Base-by-base conservation (phyloP, 1,139 yeast species). In the Zygosaccharomyces pseudobailii region DNA sequence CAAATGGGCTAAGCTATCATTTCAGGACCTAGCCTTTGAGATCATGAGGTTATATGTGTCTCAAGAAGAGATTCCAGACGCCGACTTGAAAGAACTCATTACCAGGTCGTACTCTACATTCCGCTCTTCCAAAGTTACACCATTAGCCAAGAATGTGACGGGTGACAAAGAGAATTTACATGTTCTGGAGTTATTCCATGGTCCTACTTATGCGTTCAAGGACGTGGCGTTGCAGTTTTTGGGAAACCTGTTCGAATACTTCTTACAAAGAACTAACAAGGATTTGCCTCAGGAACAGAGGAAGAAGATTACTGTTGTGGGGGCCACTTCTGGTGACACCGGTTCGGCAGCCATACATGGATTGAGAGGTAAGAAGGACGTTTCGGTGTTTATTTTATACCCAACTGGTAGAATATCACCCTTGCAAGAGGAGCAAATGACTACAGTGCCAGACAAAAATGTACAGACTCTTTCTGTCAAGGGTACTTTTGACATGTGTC, bases 331-430 rank as follows among this genome's bases (percentile, higher is more conserved):
- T 46, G 99, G 99, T 62, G 99, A 92, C 66, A 92, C 99, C 40
- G 99, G 99, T 45, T 87, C 96, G 42, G 99, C 99, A 45, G 98
- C 99, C 53, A 92, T 92, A 57, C 92, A 92, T 71, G 99, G 99
- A 48, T 78, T 92, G 58, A 79, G 98, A 71, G 95, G 95, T 66
- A 92, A 92, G 72, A 86, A 89, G 70, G 97, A 94, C 67, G 96
- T 92, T 25, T 86, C 95, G 35, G 98, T 92, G 28, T 94, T 92
- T 69, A 92, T 92, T 55, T 74, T 94, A 58, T 92, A 90, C 65
- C 99, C 99, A 60, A 88, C 95, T 10, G 98, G 98, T 39, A 83
- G 97, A 68, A 94, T 92, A 47, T 89, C 97, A 32, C 97, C 97
- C 41, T 86, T 92, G 54, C 99, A 92, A 73, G 99, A 92, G 72